Evolutionary conservation across 352 stramenopile species (phyloP).

Genomic region (Phytophthora pini): DNA sequence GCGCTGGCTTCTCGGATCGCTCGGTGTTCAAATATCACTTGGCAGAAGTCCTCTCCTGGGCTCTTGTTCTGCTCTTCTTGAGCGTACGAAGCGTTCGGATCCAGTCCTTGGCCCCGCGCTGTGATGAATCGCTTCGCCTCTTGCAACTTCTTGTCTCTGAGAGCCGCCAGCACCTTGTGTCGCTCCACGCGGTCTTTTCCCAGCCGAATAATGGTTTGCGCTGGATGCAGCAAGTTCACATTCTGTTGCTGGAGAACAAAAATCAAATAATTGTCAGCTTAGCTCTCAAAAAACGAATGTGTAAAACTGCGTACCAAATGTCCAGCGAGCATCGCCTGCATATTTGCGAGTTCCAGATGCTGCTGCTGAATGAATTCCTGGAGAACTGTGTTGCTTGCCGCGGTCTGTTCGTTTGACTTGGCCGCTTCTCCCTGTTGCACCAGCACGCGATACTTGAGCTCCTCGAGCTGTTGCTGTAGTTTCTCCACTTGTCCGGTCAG

Average conservation of each 20-base stretch:
- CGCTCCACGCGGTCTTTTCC: conserved; percentile 34
- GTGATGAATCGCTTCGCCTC: conserved; percentile 40
- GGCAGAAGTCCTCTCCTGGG: conserved; percentile 39
- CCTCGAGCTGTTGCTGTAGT: conserved; percentile 42
- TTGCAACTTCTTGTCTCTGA: conserved; percentile 37
- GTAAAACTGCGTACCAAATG: conserved; percentile 12
- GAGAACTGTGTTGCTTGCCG: conserved; percentile 27
- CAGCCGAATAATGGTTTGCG: conserved; percentile 27
- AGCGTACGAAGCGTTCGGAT: conserved; percentile 19
- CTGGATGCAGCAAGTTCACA: conserved; percentile 15
- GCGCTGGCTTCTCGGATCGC: conserved; percentile 35
- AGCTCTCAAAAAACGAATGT: not conserved
- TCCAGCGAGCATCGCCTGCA: conserved; percentile 29
- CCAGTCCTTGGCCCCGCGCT: conserved; percentile 31
- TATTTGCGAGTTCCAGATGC: conserved; percentile 31
- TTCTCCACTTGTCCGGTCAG: conserved; percentile 30
- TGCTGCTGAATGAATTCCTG: conserved; percentile 39
- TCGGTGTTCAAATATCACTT: conserved; percentile 40
- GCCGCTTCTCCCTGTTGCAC: conserved; percentile 36
- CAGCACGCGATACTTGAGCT: conserved; percentile 45
- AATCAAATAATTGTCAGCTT: not conserved
- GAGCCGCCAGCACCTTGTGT: conserved; percentile 20
- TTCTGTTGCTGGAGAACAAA: conserved; percentile 24
- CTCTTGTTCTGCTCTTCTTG: conserved; percentile 46
- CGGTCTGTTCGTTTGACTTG: conserved; percentile 29